Conservation (phyloP, 768 basidiomycete genomes). For the Pisolithus orientalis region DNA sequence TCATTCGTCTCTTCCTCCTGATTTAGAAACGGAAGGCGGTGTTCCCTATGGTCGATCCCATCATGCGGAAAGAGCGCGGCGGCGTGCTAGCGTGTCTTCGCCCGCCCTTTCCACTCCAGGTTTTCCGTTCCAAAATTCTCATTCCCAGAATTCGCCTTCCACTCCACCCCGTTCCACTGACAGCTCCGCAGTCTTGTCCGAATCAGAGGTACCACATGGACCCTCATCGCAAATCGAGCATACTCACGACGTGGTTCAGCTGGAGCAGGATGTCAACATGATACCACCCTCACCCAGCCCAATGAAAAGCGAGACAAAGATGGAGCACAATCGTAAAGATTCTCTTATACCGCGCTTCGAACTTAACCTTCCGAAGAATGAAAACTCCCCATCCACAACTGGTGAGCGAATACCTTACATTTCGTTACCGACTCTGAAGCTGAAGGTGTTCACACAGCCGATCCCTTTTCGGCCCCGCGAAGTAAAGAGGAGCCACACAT, state of each 20-base stretch:
- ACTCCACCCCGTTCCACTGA: conserved; percentile 17
- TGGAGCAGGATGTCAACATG: conserved; percentile 36
- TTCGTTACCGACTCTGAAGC: neutral
- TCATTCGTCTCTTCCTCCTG: conserved; percentile 39
- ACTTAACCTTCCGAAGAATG: conserved; percentile 9
- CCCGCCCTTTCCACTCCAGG: conserved; percentile 30
- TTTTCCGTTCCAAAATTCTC: conserved; percentile 26
- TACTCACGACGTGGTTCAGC: conserved; percentile 22
- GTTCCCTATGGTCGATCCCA: conserved; percentile 59
- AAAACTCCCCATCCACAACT: conserved; percentile 15
- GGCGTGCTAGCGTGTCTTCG: conserved; percentile 26
- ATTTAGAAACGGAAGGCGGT: conserved; percentile 56
- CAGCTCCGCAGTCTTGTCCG: conserved; percentile 18
- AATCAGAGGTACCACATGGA: conserved; percentile 24
- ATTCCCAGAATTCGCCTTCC: conserved; percentile 12
- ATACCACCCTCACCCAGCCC: conserved; percentile 48
- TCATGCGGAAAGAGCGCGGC: conserved; percentile 46
- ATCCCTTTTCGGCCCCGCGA: conserved; percentile 16
- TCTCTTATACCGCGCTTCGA: conserved; percentile 32
- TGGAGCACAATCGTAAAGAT: conserved; percentile 20
- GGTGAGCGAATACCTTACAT: conserved; percentile 9
- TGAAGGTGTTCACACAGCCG: conserved; percentile 11
- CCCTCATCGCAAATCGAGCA: conserved; percentile 36
- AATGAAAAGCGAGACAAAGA: conserved; percentile 19
- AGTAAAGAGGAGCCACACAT: conserved; percentile 19